These are phyloP conservation scores for Penicillium nucicola DNA, from an alignment of 495 filamentous ascomycete species.

Conservation along the genomic window DNA sequence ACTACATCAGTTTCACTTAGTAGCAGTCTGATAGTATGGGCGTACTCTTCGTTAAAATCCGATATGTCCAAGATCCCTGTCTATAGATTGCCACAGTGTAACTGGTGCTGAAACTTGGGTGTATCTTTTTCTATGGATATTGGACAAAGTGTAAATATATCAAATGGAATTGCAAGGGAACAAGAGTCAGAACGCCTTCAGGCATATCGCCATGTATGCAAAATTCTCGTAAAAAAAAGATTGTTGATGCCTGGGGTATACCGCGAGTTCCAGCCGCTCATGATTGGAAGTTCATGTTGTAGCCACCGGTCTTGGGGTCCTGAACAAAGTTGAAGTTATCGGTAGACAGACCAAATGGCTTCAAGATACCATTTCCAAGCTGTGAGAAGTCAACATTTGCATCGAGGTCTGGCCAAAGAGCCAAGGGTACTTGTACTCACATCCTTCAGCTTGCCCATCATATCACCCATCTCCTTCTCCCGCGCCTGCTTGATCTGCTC, in stretches of 20 bases:
- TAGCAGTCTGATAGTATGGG: too few species aligned
- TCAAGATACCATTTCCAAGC: conserved; percentile 87
- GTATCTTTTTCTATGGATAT: too few species aligned
- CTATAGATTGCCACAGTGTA: too few species aligned
- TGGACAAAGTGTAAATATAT: too few species aligned
- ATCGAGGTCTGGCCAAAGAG: background rate
- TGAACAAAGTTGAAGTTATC: conserved; percentile 92
- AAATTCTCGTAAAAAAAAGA: background rate
- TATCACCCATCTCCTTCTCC: conserved; percentile 85
- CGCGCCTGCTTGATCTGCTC: conserved; percentile 67
- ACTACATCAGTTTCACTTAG: too few species aligned
- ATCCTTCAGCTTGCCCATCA: conserved; percentile 94
- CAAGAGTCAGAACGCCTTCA: conserved; percentile 4
- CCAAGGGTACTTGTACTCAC: conserved; percentile 41
- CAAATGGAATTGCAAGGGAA: background rate
- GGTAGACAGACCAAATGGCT: conserved; percentile 88
- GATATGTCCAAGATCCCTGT: too few species aligned
- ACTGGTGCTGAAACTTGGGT: too few species aligned
- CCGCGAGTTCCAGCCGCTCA: too few species aligned
- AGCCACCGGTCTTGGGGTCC: conserved; percentile 84
- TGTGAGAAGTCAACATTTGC: conserved; percentile 26
- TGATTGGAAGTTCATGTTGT: conserved; percentile 79
- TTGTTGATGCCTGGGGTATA: background rate
- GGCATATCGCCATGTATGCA: conserved; percentile 6
- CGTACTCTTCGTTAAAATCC: too few species aligned